These are phyloP conservation scores for Lippia alba DNA, from an alignment of 305 asterid species.

Conservation along the genomic window DNA sequence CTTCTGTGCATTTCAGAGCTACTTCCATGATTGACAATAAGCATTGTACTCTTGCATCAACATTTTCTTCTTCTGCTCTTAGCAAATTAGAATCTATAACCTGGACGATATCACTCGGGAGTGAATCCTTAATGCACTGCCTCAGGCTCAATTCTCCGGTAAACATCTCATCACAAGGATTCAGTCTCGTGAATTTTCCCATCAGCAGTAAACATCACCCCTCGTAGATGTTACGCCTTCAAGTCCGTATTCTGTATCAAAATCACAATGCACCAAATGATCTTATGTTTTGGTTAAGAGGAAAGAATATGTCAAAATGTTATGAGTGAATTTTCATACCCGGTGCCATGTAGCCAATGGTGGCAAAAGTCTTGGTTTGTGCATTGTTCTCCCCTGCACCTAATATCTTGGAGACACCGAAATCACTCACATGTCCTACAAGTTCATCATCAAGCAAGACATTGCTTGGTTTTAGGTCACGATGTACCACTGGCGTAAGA, in stretches of 20 bases:
- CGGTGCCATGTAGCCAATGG: slow-evolving; percentile 56
- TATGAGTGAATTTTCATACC: slow-evolving; percentile 26
- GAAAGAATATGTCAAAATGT: background rate
- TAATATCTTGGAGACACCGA: slow-evolving; percentile 47
- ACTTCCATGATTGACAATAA: slow-evolving; percentile 32
- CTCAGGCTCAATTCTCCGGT: slow-evolving; percentile 30
- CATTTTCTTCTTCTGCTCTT: slow-evolving; percentile 1
- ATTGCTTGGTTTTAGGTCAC: slow-evolving; percentile 55
- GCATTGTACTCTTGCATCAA: slow-evolving; percentile 31
- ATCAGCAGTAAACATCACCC: slow-evolving; percentile 41
- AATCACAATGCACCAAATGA: background rate
- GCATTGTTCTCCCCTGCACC: slow-evolving; percentile 20
- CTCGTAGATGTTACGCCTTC: slow-evolving; percentile 37
- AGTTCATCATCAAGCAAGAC: slow-evolving; percentile 44
- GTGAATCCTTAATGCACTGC: slow-evolving; percentile 32
- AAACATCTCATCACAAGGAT: slow-evolving; percentile 42
- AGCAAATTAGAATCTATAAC: slow-evolving; percentile 32
- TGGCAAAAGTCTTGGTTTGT: slow-evolving; percentile 47
- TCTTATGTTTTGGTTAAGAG: background rate
- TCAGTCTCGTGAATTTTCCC: slow-evolving; percentile 43
- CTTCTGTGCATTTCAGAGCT: slow-evolving; percentile 34
- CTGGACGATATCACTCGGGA: background rate
- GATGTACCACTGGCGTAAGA: slow-evolving; percentile 39
- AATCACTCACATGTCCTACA: slow-evolving; percentile 45
- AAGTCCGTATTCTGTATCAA: slow-evolving; percentile 35